Percentiles rank a stretch among this genome's conserved stretches.
These are phyloP conservation scores for Fraxinus dipetala DNA, from an alignment of 305 asterid species.

Conservation along the genomic window DNA sequence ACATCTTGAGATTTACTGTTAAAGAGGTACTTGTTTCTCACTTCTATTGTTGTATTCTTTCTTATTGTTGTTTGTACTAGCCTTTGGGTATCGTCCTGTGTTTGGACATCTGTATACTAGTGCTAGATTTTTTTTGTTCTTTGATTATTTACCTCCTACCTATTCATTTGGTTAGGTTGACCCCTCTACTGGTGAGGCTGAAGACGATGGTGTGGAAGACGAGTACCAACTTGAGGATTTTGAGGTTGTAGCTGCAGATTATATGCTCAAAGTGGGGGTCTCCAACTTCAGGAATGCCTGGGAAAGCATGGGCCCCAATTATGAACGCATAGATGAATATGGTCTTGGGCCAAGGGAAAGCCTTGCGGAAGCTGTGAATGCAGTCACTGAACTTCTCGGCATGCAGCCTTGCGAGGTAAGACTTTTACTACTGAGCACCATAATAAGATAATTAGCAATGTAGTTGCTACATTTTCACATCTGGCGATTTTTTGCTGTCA, in stretches of 20 bases:
- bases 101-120: neutral
- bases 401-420: conserved; percentile 93
- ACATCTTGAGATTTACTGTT: conserved; percentile 65
- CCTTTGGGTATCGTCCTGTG: neutral
- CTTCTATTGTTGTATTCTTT: conserved; percentile 2
- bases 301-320: conserved; percentile 75
- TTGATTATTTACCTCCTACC: conserved; percentile 4
- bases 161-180: conserved; percentile 55
- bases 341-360: conserved; percentile 94
- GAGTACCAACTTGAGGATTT: conserved; percentile 92
- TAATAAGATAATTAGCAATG: neutral
- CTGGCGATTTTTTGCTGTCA: neutral
- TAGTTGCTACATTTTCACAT: neutral
- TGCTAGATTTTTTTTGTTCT: neutral
- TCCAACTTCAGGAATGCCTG: conserved; percentile 90
- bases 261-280: conserved; percentile 75
- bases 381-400: conserved; percentile 82
- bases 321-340: conserved; percentile 75
- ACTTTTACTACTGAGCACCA: neutral
- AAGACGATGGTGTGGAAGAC: conserved; percentile 91
- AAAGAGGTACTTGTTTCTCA: conserved; percentile 63
- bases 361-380: conserved; percentile 74
- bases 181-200: conserved; percentile 80
- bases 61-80: neutral
- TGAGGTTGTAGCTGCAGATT: conserved; percentile 84